Evolutionary conservation across 1,139 yeast genomes (phyloP).

Genomic region (Candida tunisiensis): DNA sequence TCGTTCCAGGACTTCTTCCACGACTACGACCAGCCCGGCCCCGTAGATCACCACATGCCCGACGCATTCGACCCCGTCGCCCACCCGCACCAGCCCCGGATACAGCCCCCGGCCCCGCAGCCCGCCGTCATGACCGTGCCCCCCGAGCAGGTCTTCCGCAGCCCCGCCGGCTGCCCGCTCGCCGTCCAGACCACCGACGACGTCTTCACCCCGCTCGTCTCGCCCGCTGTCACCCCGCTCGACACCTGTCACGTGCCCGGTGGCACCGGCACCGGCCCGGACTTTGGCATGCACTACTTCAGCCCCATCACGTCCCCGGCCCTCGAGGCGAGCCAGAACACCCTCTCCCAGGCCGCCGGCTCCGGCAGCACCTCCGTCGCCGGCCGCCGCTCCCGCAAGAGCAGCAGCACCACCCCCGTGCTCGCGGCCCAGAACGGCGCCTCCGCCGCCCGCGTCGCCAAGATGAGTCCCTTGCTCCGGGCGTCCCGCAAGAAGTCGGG

Average conservation of each 20-base stretch:
- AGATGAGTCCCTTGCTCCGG: neutral
- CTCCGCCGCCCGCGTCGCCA: neutral
- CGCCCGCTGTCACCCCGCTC: neutral
- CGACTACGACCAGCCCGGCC: no score
- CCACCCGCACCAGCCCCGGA: no score
- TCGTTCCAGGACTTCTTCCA: no score
- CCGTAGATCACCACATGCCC: no score
- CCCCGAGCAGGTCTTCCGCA: no score
- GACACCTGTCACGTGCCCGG: no score
- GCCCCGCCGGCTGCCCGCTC: no score
- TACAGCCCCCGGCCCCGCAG: no score
- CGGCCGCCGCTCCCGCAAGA: neutral
- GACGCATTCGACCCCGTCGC: no score
- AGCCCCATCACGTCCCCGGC: neutral
- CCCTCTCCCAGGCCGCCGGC: neutral
- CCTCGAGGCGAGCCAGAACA: neutral
- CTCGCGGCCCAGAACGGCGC: neutral
- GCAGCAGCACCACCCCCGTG: neutral
- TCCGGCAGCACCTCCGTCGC: neutral
- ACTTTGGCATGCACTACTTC: constrained; percentile 1
- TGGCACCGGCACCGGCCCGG: neutral
- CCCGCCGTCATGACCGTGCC: no score
- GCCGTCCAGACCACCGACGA: no score
- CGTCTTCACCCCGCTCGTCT: neutral
- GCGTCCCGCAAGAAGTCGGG: no score